Evolutionary conservation across 169 alveolate genomes (phyloP).

Genomic region (Plasmodium ovale): DNA sequence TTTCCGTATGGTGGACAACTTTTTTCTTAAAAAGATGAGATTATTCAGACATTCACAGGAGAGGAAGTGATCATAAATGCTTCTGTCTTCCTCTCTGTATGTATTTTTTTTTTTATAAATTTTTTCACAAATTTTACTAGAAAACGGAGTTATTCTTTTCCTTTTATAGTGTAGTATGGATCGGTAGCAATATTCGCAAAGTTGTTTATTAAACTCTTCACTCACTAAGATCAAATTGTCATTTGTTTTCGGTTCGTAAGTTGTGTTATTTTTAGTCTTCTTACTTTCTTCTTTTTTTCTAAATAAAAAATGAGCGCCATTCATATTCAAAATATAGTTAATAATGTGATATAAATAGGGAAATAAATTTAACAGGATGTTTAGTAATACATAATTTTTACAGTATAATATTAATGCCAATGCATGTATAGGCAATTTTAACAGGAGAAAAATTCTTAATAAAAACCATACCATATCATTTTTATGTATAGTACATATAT

Average conservation of each 20-base stretch:
- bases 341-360: slow-evolving; percentile 63
- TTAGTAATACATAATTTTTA: slow-evolving; percentile 66
- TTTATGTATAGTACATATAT: slow-evolving; percentile 39
- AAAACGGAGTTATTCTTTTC: slow-evolving; percentile 36
- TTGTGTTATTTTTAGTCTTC: background rate
- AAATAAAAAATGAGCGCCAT: slow-evolving; percentile 37
- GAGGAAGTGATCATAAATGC: slow-evolving; percentile 69
- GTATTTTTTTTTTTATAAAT: slow-evolving; percentile 35
- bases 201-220: slow-evolving; percentile 44
- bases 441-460: slow-evolving; percentile 54
- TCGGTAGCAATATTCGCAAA: slow-evolving; percentile 69
- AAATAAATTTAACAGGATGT: slow-evolving; percentile 48
- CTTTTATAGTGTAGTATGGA: slow-evolving; percentile 47
- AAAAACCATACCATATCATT: slow-evolving; percentile 76
- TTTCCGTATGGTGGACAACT: slow-evolving; percentile 25
- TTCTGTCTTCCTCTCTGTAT: background rate
- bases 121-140: slow-evolving; percentile 10
- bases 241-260: background rate
- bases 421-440: slow-evolving; percentile 74
- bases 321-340: slow-evolving; percentile 73
- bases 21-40: slow-evolving; percentile 45
- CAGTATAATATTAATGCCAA: slow-evolving; percentile 66
- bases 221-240: slow-evolving; percentile 1
- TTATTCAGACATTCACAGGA: slow-evolving; percentile 57
- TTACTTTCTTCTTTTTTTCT: slow-evolving; percentile 20